Percentiles rank a stretch among this genome's conserved stretches.
Conservation (phyloP, 2,329 filamentous ascomycete species). For the Aspergillus tamarii region DNA sequence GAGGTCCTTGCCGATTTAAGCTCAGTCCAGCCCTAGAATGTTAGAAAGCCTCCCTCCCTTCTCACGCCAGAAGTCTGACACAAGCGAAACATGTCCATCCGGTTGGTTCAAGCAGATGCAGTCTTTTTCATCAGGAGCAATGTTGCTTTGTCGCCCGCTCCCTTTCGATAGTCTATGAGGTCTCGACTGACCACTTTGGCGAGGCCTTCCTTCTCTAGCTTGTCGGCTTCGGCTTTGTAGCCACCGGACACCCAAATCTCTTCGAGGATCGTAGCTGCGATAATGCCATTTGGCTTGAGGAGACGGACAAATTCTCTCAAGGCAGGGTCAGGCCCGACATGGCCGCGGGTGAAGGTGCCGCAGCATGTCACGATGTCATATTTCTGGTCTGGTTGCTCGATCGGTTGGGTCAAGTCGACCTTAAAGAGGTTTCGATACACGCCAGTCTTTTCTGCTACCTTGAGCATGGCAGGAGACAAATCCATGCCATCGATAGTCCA, state of each 20-base stretch:
- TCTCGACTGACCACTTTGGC: conserved; percentile 37
- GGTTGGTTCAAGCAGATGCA: background rate
- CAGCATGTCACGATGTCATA: conserved; percentile 59
- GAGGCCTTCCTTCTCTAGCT: conserved; percentile 35
- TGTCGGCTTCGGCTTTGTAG: conserved; percentile 51
- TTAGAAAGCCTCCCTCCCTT: background rate
- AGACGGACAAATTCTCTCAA: conserved; percentile 56
- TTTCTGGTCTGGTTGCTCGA: conserved; percentile 43
- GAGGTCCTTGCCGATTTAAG: background rate
- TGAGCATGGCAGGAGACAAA: conserved; percentile 57
- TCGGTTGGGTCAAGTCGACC: conserved; percentile 52
- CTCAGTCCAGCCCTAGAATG: background rate
- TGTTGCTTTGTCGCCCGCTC: conserved; percentile 34
- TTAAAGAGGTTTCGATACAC: conserved; percentile 51
- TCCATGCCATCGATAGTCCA: conserved; percentile 58
- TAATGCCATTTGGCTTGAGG: conserved; percentile 50
- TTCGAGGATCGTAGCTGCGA: conserved; percentile 57
- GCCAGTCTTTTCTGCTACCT: conserved; percentile 53
- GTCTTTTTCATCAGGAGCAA: conserved; percentile 31
- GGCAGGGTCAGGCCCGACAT: conserved; percentile 55
- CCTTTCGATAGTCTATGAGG: conserved; percentile 35
- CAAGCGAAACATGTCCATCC: background rate
- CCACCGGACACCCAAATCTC: conserved; percentile 55
- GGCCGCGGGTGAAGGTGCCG: conserved; percentile 59
- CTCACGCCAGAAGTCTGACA: background rate